Evolutionary conservation across 768 basidiomycete genomes (phyloP), one percentile per base, ranked within the genome.

Genomic region (Butyriboletus loyo): DNA sequence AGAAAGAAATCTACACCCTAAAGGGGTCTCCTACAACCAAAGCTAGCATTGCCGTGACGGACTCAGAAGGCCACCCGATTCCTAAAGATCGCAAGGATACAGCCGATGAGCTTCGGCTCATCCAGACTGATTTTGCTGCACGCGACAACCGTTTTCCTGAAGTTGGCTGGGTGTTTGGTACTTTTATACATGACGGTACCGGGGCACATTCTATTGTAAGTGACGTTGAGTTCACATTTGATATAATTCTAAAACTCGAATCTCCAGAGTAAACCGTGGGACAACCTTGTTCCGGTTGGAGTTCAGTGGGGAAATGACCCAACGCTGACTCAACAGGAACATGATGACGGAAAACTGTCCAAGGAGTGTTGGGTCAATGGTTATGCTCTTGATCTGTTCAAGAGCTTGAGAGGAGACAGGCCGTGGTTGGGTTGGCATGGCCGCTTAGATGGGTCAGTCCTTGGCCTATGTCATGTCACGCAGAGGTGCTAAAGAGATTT

Each of bases 251-350:
- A 11, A 37, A 28, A 17, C 15, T 22, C 11, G 15, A 36, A 3
- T n/a, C 17, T 27, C 21, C n/a, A 39, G 46, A 24, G 6, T 4
- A 19, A 19, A 5, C 17, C 21, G 46, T 34, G 37, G 46, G 4
- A 40, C 10, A 25, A 34, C 24, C 37, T 52, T 31, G 15, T 47
- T 17, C 51, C 37, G 14, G 9, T 49, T 39, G 51, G 50, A 32
- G 4, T 47, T 38, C 36, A 52, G 30, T 52, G 46, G 51, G 51
- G 51, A 3, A 52, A 52, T 21, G 46, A 52, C 28, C 36, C 22
- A 19, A 32, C 2, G 19, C 24, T 49, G 30, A 31, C 24, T 19
- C 45, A 52, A 25, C 7, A 19, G 5, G n/a, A 11, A 19, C 24
- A 48, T 9, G n/a, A 47, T 9, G 7, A 30, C 1, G 46, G 46